phyloP scores from a whole-genome alignment of 768 basidiomycete genomes.

The Infundibulicybe gibba region DNA sequence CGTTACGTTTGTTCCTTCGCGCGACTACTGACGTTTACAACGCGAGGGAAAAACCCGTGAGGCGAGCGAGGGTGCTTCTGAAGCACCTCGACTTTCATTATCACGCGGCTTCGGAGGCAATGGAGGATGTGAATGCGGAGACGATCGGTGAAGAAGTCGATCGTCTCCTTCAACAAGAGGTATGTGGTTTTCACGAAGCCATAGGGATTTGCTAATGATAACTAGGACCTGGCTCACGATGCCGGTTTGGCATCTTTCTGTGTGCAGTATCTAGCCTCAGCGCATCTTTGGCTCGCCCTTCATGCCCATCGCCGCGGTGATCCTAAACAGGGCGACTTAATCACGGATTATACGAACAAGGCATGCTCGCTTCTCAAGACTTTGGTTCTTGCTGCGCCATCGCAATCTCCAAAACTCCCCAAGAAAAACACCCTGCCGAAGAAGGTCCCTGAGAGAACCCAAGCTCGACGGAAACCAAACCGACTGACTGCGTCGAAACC shows the following conservation, averaged over 20 bases:
- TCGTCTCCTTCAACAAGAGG: constrained; percentile 35
- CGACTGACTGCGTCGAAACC: background rate
- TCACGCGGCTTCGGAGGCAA: constrained; percentile 21
- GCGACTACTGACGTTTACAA: constrained; percentile 52
- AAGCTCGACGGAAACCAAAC: constrained; percentile 3
- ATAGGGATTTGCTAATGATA: background rate
- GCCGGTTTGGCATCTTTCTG: constrained; percentile 24
- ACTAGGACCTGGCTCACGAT: constrained; percentile 33
- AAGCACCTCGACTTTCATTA: constrained; percentile 52
- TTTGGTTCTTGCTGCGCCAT: constrained; percentile 17
- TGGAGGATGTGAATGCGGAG: constrained; percentile 25
- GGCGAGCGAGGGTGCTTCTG: constrained; percentile 54
- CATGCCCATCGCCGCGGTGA: constrained; percentile 60
- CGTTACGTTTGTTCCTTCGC: constrained; percentile 37
- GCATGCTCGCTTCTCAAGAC: constrained; percentile 47
- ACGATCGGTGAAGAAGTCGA: constrained; percentile 38
- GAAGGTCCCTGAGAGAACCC: constrained; percentile 10
- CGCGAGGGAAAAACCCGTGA: constrained; percentile 44
- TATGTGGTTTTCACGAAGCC: constrained; percentile 18
- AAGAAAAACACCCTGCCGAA: constrained; percentile 20
- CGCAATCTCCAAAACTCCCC: constrained; percentile 12
- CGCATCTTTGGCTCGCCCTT: constrained; percentile 68
- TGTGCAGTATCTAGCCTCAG: constrained; percentile 47
- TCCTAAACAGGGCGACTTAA: constrained; percentile 35
- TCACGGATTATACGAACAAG: constrained; percentile 49